Conservation (phyloP, 2,329 filamentous ascomycete species). For the Claviceps humidiphila region DNA sequence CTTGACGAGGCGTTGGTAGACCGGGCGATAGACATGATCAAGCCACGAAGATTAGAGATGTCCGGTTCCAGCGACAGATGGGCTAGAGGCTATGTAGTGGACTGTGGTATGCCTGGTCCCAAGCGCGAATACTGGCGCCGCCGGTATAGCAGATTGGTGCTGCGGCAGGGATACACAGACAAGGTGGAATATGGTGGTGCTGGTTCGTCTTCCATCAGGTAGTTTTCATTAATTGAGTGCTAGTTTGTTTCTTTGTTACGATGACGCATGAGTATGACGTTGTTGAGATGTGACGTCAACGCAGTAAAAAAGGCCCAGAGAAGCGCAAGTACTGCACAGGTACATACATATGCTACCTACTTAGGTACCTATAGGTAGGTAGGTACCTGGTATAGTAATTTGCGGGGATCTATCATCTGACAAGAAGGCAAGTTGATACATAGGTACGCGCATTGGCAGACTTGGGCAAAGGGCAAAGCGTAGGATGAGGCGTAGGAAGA, state of each 20-base stretch:
- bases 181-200: background rate
- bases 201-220: background rate
- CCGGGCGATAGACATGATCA: background rate
- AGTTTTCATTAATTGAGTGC: constrained; percentile 4
- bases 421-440: no score
- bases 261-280: background rate
- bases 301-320: no score
- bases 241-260: constrained; percentile 4
- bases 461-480: no score
- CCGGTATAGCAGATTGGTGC: background rate
- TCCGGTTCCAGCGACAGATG: no score
- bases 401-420: no score
- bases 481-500: no score
- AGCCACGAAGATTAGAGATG: background rate
- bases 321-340: background rate
- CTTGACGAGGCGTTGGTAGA: background rate
- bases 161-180: background rate
- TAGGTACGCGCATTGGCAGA: no score
- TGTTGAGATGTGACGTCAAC: background rate
- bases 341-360: background rate
- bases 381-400: background rate
- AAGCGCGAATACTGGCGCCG: background rate
- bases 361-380: background rate
- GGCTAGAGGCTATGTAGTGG: background rate
- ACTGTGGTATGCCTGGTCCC: background rate